Evolutionary conservation across 1,284 basidiomycete genomes (phyloP).

Genomic region (Lentinus polychrous): DNA sequence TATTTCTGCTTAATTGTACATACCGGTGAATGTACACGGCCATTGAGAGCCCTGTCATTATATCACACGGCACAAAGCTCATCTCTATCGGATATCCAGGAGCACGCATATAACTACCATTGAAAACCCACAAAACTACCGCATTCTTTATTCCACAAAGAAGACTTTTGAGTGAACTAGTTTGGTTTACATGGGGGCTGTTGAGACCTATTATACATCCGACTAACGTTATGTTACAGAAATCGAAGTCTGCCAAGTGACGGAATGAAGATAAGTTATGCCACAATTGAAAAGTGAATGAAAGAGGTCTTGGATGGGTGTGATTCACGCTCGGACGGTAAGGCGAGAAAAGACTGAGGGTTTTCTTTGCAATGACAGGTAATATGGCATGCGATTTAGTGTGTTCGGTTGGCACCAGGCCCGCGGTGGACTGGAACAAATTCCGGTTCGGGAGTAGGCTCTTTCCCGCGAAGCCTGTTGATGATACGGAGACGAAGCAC

Average conservation of each 20-base stretch:
- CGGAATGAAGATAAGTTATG: not conserved
- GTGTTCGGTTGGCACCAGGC: not conserved
- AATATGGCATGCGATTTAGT: not conserved
- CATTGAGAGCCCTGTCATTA: constrained; percentile 2
- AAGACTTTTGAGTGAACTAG: too few relatives aligned
- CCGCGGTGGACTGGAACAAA: constrained; percentile 5
- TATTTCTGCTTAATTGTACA: constrained; percentile 16
- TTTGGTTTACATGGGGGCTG: not conserved
- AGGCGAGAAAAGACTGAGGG: too few relatives aligned
- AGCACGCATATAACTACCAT: too few relatives aligned
- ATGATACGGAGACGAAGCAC: constrained; percentile 54
- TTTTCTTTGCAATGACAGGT: too few relatives aligned
- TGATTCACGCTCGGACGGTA: not conserved
- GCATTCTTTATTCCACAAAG: not conserved
- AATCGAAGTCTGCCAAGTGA: not conserved
- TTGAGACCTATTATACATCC: constrained; percentile 2
- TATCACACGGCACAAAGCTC: not conserved
- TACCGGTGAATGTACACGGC: constrained; percentile 13
- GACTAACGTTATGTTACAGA: not conserved
- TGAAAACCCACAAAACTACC: too few relatives aligned
- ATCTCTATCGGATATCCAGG: not conserved
- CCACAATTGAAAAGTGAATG: not conserved
- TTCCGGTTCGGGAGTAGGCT: constrained; percentile 37
- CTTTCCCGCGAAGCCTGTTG: constrained; percentile 43
- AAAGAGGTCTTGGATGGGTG: not conserved